Percentiles rank a stretch among this genome's conserved stretches.
These are phyloP conservation scores for Fusarium gaditjirri DNA, from an alignment of 2,329 filamentous ascomycete genomes.

Conservation along the genomic window DNA sequence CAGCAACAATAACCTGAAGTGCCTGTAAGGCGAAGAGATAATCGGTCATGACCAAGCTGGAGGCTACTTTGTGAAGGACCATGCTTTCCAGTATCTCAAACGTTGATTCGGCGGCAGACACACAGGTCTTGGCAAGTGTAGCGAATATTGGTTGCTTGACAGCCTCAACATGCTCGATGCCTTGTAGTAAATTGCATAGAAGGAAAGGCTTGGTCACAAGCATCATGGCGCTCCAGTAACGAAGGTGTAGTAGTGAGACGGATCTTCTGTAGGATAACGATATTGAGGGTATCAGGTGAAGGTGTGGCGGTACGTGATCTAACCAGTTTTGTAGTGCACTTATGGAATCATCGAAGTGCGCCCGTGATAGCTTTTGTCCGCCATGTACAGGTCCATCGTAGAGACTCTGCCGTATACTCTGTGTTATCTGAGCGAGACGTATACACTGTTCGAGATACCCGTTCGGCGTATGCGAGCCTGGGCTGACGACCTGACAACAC, in stretches of 20 bases:
- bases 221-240: neutral
- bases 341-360: neutral
- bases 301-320: neutral
- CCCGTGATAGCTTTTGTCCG: neutral
- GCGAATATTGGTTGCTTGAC: neutral
- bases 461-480: neutral
- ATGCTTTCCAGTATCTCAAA: neutral
- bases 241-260: neutral
- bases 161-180: neutral
- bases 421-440: neutral
- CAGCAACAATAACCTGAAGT: neutral
- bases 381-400: neutral
- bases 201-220: neutral
- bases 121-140: neutral
- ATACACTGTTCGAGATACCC: neutral
- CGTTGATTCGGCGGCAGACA: neutral
- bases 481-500: neutral
- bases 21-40: neutral
- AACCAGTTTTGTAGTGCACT: rapidly evolving
- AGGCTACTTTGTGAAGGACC: rapidly evolving
- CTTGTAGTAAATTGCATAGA: neutral
- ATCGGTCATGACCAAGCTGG: neutral
- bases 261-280: neutral
- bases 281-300: neutral
- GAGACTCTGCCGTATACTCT: neutral